Base-by-base conservation (phyloP, 176 grass and related monocot genomes). In the Tillandsia leiboldiana region DNA sequence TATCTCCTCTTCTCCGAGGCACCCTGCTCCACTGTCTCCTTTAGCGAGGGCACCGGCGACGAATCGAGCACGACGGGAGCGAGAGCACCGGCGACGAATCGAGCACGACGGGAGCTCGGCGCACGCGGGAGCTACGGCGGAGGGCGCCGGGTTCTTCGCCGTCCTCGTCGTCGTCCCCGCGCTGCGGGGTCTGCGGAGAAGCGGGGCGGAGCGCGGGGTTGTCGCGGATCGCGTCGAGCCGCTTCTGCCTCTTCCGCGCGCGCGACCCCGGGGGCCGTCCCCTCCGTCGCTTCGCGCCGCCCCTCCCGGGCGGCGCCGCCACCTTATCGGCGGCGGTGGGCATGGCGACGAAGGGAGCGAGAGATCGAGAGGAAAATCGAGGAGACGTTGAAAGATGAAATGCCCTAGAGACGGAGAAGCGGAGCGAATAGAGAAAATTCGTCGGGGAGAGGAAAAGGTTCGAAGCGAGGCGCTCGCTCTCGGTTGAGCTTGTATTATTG, bases 161-260 rank as follows among this genome's bases (percentile, higher is more conserved):
- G 15, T 42, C 33, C 33, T 42, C 33, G 33, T 42, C 33, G 33
- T 42, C 33, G 33, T 6, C 33, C 33, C 33, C 33, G 33, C 33
- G 3, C 33, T 42, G 4, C 33, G 49, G 49, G 13, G 74, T 12
- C 24, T 76, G 80, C 67, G 64, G 69, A 12, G 77, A 18, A 72
- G 76, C 58, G 10, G 63, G 27, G 68, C 73, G 69, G 50, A 12
- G 2, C 3, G 51, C 11, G 12, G 71, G 71, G 48, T 70, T 74
- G 75, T 99, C 94, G 24, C 51, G 63, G 71, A 99, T 93, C 71
- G 94, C 76, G 52, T 99, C 94, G 29, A 99, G 94, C 50, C 87
- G 79, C 82, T 90, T 99, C 77, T 99, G 82, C 87, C 84, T 92
- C 82, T 93, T 99, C 84, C 66, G 63, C 3, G 67, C 72, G 11